These are phyloP conservation scores for Aspergillus sparsus DNA, from an alignment of 495 filamentous ascomycete species.

Conservation along the genomic window DNA sequence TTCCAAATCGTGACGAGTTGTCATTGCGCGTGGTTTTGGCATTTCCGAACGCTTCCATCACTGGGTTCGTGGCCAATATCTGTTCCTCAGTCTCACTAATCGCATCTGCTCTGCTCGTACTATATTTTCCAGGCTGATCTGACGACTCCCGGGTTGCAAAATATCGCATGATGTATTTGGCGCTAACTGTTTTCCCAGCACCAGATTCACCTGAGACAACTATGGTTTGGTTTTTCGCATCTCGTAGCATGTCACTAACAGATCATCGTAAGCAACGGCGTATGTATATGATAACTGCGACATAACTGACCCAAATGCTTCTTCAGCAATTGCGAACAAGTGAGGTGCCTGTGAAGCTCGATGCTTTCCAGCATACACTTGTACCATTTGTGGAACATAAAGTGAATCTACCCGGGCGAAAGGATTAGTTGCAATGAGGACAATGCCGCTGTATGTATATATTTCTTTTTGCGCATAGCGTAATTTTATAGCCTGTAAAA, in stretches of 20 bases:
- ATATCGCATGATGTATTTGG: slow-evolving; percentile 99
- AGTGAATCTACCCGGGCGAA: slow-evolving; percentile 97
- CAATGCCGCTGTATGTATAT: slow-evolving; percentile 99
- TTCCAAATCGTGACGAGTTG: slow-evolving; percentile 98
- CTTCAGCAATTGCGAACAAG: slow-evolving; percentile 98
- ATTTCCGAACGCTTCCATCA: slow-evolving; percentile 99
- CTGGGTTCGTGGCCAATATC: slow-evolving; percentile 96
- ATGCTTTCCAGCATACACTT: slow-evolving; percentile 97
- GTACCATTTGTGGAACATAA: slow-evolving; percentile 98
- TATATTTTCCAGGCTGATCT: slow-evolving; percentile 77
- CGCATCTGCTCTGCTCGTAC: slow-evolving; percentile 74
- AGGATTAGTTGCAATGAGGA: slow-evolving; percentile 97
- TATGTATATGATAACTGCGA: slow-evolving; percentile 5
- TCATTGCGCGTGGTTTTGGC: slow-evolving; percentile 99
- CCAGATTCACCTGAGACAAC: slow-evolving; percentile 98
- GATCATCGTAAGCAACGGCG: slow-evolving; percentile 9
- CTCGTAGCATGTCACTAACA: slow-evolving; percentile 90
- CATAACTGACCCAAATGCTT: slow-evolving; percentile 85
- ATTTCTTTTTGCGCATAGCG: slow-evolving; percentile 99
- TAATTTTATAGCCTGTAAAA: slow-evolving; percentile 95
- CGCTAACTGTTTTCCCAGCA: slow-evolving; percentile 98
- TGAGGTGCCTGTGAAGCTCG: slow-evolving; percentile 95
- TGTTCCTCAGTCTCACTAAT: slow-evolving; percentile 99
- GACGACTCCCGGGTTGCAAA: slow-evolving; percentile 97
- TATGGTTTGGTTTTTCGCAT: slow-evolving; percentile 94